phyloP scores from a whole-genome alignment of 2,329 filamentous ascomycete genomes.

The Penicillium sp. region DNA sequence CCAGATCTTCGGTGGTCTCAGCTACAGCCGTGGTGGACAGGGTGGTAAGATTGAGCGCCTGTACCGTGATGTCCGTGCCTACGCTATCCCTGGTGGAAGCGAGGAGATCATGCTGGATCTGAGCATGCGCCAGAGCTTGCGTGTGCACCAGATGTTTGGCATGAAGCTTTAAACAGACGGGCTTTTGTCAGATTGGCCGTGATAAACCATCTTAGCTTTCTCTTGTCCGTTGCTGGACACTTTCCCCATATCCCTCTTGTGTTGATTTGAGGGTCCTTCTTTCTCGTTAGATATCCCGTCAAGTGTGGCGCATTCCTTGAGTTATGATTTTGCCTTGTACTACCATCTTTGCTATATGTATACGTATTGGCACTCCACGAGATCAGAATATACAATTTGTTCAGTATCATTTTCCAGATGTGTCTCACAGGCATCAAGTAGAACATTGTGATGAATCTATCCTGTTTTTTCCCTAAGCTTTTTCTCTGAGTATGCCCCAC shows the following conservation, averaged over 20 bases:
- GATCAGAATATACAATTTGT: background rate
- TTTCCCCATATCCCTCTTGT: background rate
- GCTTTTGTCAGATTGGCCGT: background rate
- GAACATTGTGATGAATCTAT: background rate
- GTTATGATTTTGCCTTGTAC: conserved; percentile 18
- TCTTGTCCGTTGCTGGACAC: conserved; percentile 6
- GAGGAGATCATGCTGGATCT: conserved; percentile 99
- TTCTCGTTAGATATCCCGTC: conserved; percentile 25
- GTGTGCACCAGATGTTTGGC: conserved; percentile 84
- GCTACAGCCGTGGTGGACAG: conserved; percentile 90
- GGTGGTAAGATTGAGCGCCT: conserved; percentile 93
- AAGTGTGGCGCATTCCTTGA: conserved; percentile 16
- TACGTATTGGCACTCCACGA: background rate
- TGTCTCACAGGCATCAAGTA: background rate
- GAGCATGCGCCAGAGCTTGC: conserved; percentile 86
- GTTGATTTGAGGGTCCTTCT: conserved; percentile 1
- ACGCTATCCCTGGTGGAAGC: conserved; percentile 91
- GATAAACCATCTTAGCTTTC: conserved; percentile 6
- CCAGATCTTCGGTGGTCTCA: conserved; percentile 95
- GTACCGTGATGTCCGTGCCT: conserved; percentile 92
- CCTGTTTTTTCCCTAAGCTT: no score
- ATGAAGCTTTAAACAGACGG: conserved; percentile 77
- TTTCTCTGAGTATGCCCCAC: no score
- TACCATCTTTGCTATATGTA: background rate
- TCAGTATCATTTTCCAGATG: background rate